A percentile compares a stretch with the other conserved stretches of the same genome.
These are phyloP conservation scores for Thielaviopsis ethacetica DNA, from an alignment of 2,329 filamentous ascomycete species.

Conservation along the genomic window DNA sequence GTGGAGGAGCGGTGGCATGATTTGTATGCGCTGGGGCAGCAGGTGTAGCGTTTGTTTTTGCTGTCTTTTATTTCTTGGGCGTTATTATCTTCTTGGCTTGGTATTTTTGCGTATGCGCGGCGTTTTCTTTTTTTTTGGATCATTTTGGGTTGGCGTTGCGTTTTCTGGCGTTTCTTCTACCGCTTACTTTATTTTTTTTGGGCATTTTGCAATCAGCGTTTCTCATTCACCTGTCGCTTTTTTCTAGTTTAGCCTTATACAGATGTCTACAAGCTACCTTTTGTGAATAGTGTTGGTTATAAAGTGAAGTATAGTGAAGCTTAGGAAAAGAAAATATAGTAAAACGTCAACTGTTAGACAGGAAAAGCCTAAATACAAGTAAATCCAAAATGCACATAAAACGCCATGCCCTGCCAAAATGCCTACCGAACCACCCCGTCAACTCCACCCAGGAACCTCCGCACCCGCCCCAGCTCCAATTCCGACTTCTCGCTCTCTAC, in stretches of 20 bases:
- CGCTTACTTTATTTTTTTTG: too few species aligned
- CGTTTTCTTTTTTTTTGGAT: background rate
- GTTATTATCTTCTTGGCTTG: background rate
- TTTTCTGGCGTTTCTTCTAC: background rate
- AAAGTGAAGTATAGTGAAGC: too few species aligned
- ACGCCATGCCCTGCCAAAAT: background rate
- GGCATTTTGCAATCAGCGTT: slow-evolving; percentile 6
- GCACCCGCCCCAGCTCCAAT: slow-evolving; percentile 58
- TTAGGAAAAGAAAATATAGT: too few species aligned
- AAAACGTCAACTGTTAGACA: too few species aligned
- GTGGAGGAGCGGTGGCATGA: slow-evolving; percentile 34
- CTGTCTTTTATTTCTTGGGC: background rate
- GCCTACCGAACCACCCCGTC: slow-evolving; percentile 39
- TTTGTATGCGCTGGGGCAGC: slow-evolving; percentile 8
- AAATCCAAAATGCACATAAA: background rate
- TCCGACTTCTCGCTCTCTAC: slow-evolving; percentile 75
- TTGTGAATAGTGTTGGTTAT: background rate
- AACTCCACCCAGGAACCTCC: slow-evolving; percentile 65
- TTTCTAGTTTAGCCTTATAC: background rate
- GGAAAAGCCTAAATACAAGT: too few species aligned
- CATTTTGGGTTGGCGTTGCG: background rate
- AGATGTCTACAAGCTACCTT: background rate
- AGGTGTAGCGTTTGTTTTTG: background rate
- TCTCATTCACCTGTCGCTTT: background rate
- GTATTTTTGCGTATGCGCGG: background rate